Percentiles rank a stretch among this genome's conserved stretches.
Evolutionary conservation across 306 rosid genomes (phyloP).

Genomic region (Fragaria nilgerrensis): DNA sequence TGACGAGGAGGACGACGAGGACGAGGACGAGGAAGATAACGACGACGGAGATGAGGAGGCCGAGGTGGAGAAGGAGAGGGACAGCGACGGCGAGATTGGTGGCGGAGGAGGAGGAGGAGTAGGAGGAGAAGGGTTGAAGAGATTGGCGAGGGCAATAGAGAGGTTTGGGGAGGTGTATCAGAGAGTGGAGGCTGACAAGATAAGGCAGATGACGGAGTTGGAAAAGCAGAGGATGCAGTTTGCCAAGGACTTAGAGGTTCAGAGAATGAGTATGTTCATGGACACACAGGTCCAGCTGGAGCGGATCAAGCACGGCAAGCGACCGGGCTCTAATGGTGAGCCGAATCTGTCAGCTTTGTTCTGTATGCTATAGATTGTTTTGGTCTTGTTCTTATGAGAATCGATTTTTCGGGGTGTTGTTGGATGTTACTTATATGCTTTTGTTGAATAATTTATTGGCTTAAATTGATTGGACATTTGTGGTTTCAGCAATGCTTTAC

Average conservation of each 20-base stretch:
- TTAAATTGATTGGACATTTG: neutral
- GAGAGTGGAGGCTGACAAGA: slow-evolving; percentile 79
- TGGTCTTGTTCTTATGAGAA: neutral
- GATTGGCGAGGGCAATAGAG: slow-evolving; percentile 81
- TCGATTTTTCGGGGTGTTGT: slow-evolving; percentile 8
- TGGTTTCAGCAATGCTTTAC: neutral
- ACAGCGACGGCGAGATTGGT: slow-evolving; percentile 31
- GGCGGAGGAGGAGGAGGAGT: slow-evolving; percentile 23
- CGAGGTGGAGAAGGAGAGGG: slow-evolving; percentile 53
- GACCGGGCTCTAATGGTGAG: slow-evolving; percentile 76
- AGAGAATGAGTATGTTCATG: slow-evolving; percentile 88
- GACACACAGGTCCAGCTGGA: slow-evolving; percentile 90
- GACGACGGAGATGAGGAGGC: slow-evolving; percentile 40
- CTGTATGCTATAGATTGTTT: neutral
- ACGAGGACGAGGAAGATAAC: slow-evolving; percentile 36
- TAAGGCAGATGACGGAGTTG: slow-evolving; percentile 91
- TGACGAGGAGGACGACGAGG: slow-evolving; percentile 64
- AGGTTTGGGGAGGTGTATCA: slow-evolving; percentile 78
- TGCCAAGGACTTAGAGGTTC: slow-evolving; percentile 80
- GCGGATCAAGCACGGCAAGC: slow-evolving; percentile 85
- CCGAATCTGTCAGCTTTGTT: slow-evolving; percentile 1
- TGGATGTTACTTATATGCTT: neutral
- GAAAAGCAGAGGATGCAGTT: slow-evolving; percentile 95
- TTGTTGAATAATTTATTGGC: slow-evolving; percentile 4
- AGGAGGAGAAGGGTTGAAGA: slow-evolving; percentile 66